These are phyloP conservation scores for Trichosporon faecale DNA, from an alignment of 1,284 basidiomycete species.

Conservation along the genomic window DNA sequence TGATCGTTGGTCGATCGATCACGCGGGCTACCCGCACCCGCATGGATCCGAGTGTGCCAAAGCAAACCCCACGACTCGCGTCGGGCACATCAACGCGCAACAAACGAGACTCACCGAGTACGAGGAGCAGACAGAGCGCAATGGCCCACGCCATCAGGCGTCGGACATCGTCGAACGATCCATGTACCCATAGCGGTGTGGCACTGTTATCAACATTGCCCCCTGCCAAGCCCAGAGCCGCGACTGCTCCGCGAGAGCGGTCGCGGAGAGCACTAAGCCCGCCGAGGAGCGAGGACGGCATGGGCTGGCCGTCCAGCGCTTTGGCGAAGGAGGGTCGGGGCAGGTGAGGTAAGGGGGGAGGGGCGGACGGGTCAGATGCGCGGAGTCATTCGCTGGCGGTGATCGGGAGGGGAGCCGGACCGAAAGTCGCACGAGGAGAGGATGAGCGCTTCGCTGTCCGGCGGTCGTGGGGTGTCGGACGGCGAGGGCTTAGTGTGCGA, in stretches of 20 bases:
- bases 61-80: not conserved
- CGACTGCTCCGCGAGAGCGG: constrained; percentile 24
- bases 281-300: constrained; percentile 28
- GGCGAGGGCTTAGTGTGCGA: not conserved
- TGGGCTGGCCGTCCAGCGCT: constrained; percentile 14
- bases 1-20: constrained; percentile 3
- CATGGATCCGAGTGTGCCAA: not conserved
- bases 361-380: not conserved
- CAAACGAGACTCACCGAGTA: constrained; percentile 35
- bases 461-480: not conserved
- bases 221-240: constrained; percentile 18
- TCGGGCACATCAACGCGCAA: not conserved
- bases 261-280: constrained; percentile 25
- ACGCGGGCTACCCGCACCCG: not conserved
- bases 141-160: constrained; percentile 40
- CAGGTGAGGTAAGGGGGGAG: not conserved
- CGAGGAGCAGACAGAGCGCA: constrained; percentile 34
- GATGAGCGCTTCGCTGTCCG: not conserved
- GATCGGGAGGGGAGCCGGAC: not conserved
- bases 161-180: constrained; percentile 28
- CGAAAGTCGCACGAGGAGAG: not conserved
- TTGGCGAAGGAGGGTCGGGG: not conserved
- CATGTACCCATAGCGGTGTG: constrained; percentile 9
- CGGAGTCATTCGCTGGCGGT: constrained; percentile 3
- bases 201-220: constrained; percentile 13